Evolutionary conservation across 305 asterid species (phyloP).

Genomic region (Fraxinus greggii): DNA sequence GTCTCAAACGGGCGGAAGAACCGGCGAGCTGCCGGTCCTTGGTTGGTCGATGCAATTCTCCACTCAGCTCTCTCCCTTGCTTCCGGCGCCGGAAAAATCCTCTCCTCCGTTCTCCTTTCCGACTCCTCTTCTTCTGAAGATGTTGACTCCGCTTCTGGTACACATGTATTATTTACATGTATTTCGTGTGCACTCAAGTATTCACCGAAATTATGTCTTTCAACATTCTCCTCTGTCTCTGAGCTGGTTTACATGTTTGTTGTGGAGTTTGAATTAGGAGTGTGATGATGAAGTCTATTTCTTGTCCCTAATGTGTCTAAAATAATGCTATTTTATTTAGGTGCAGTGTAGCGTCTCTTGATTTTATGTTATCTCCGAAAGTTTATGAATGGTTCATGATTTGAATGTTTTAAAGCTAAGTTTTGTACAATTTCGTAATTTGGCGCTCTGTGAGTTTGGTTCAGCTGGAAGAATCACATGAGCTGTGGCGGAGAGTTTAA

Average conservation of each 20-base stretch:
- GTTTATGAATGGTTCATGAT: neutral
- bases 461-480: neutral
- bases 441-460: neutral
- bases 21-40: slow-evolving; percentile 26
- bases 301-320: neutral
- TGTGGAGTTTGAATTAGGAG: neutral
- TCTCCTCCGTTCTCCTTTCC: slow-evolving; percentile 51
- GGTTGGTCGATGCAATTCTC: slow-evolving; percentile 50
- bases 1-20: slow-evolving; percentile 23
- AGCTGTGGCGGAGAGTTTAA: neutral
- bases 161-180: neutral
- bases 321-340: neutral
- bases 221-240: neutral
- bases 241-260: neutral
- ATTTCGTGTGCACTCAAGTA: neutral
- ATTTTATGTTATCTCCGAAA: neutral
- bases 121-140: slow-evolving; percentile 51
- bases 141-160: slow-evolving; percentile 41
- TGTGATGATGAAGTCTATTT: neutral
- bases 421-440: neutral
- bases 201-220: neutral
- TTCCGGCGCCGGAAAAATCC: slow-evolving; percentile 60
- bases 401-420: neutral
- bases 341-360: neutral
- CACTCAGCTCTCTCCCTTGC: slow-evolving; percentile 61